Evolutionary conservation across 345 rosid genomes (phyloP), one percentile per base, ranked within the genome.

Genomic region (Salix viminalis): DNA sequence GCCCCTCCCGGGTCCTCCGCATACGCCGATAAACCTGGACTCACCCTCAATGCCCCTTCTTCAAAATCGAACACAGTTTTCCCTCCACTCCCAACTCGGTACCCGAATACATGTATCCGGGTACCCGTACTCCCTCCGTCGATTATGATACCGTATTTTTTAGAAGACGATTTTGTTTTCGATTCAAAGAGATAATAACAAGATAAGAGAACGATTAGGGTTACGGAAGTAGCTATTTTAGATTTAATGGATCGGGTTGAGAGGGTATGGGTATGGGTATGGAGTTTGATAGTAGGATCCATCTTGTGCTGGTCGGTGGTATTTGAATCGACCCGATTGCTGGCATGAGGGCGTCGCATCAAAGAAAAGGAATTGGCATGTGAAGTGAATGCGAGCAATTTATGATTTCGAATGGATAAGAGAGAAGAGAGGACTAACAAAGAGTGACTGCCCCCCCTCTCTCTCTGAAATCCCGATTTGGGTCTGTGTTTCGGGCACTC

Each of bases 81-180:
- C 0, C 86, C 89, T 7, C 74, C 87, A 7, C 76, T 79, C 39
- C 78, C 79, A 8, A 79, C 19, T 54, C 76, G 56, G 77, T 88
- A 90, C 54, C 83, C 65, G 72, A 89, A 89, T 4, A 94, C 93
- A 44, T 94, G 96, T 42, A 89, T 76, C 75, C 98, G 86, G 41
- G 94, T 88, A 48, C 98, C 98, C 4, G 98, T 90, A 54, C 98
- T 94, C 52, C 98, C 98, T 5, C 97, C 98, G 56, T 94, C 98
- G 58, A 94, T 81, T 18, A 94, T 75, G 75, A 90, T 77, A 39
- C 88, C 81, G 81, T 87, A 90, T 30, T 65, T 73, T 16, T 32
- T 68, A 54, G 19, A 61, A 12, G 18, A 36, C 2, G 11, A 9
- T 41, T 32, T 18, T 12, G 65, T 44, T 21, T 56, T 71, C 60